A percentile compares a stretch with the other conserved stretches of the same genome.
These are phyloP conservation scores for Micractinium sp. DNA, from an alignment of 139 green algal genomes.

Conservation along the genomic window DNA sequence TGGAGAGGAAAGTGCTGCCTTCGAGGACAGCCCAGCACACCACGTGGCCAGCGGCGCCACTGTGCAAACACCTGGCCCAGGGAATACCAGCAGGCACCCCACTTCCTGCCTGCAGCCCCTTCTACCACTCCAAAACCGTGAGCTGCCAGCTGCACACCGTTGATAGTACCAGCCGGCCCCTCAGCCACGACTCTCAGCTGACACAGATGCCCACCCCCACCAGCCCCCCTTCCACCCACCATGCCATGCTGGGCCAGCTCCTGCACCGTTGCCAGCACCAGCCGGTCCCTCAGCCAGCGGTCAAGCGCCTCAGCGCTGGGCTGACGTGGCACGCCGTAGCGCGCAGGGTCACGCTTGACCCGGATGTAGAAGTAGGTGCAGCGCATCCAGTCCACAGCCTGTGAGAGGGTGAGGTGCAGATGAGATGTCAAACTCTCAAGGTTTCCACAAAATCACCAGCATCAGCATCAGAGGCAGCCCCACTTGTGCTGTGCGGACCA, in stretches of 20 bases:
- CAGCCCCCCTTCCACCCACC: conserved; percentile 42
- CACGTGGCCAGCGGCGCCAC: neutral
- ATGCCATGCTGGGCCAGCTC: conserved; percentile 72
- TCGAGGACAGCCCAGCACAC: neutral
- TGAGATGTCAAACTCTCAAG: too few relatives aligned
- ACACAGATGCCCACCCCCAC: too few relatives aligned
- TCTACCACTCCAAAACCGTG: neutral
- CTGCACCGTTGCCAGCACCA: conserved; percentile 63
- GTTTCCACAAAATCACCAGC: too few relatives aligned
- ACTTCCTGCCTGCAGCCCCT: too few relatives aligned
- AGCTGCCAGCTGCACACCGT: too few relatives aligned
- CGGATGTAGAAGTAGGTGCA: conserved; percentile 86
- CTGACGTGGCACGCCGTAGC: conserved; percentile 51
- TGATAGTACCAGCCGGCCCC: too few relatives aligned
- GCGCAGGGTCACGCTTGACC: conserved; percentile 50
- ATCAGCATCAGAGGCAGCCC: too few relatives aligned
- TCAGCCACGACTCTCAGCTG: neutral
- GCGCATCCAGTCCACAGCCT: conserved; percentile 78
- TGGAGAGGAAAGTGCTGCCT: neutral
- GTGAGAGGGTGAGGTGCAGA: neutral
- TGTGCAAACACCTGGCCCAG: neutral
- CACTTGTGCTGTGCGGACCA: neutral
- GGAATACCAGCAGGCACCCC: too few relatives aligned
- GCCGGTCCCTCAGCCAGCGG: conserved; percentile 49
- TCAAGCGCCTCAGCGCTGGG: conserved; percentile 50